A percentile compares a stretch with the other conserved stretches of the same genome.
These are phyloP conservation scores for Pythium vanterpoolii DNA, from an alignment of 352 stramenopile species.

Conservation along the genomic window DNA sequence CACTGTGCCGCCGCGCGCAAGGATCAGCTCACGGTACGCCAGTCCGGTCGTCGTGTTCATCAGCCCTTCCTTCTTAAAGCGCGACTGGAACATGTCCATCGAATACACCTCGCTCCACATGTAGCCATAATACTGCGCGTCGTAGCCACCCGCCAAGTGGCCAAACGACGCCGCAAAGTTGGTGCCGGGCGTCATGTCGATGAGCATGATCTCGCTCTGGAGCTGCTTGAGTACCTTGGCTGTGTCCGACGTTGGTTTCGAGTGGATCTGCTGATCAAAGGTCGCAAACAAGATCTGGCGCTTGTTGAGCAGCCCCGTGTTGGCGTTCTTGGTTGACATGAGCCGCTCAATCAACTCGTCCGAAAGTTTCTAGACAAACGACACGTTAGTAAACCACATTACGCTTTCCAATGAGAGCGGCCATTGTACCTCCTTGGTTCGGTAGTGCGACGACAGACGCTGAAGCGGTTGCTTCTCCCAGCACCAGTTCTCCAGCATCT, in stretches of 20 bases:
- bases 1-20: slow-evolving; percentile 77
- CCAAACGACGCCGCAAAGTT: slow-evolving; percentile 86
- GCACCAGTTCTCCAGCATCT: slow-evolving; percentile 92
- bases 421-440: slow-evolving; percentile 47
- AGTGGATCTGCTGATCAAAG: slow-evolving; percentile 87
- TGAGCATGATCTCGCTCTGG: slow-evolving; percentile 82
- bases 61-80: slow-evolving; percentile 82
- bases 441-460: slow-evolving; percentile 83
- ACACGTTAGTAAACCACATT: too few species aligned
- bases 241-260: slow-evolving; percentile 79
- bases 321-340: slow-evolving; percentile 86
- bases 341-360: slow-evolving; percentile 76
- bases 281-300: slow-evolving; percentile 78
- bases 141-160: slow-evolving; percentile 76
- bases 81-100: slow-evolving; percentile 88
- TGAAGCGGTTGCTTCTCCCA: slow-evolving; percentile 86
- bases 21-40: slow-evolving; percentile 83
- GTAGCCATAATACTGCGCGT: slow-evolving; percentile 87
- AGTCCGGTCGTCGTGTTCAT: slow-evolving; percentile 81
- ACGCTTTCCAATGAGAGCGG: too few species aligned
- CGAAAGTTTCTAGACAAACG: slow-evolving; percentile 74
- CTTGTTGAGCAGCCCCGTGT: slow-evolving; percentile 78
- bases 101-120: slow-evolving; percentile 90
- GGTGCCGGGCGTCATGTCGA: slow-evolving; percentile 82
- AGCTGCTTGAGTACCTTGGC: slow-evolving; percentile 74